phyloP scores from a whole-genome alignment of 2,329 filamentous ascomycete species.

The Pleomassaria siparia region DNA sequence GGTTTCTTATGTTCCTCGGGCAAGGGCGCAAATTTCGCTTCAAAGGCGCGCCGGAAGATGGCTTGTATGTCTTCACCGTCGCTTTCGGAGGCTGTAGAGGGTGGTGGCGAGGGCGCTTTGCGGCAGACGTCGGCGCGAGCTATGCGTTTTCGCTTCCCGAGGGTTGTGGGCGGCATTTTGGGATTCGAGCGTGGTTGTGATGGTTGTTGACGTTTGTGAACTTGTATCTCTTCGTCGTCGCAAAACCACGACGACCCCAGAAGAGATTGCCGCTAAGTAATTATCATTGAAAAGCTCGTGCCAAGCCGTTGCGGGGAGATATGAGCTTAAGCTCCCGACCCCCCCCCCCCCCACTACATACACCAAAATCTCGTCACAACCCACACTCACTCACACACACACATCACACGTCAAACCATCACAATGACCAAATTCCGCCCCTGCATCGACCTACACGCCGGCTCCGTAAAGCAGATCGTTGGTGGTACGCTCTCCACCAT shows the following conservation, averaged over 20 bases:
- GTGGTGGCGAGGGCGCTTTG: constrained; percentile 30
- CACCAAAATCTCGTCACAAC: background rate
- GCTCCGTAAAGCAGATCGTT: constrained; percentile 97
- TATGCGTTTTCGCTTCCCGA: constrained; percentile 51
- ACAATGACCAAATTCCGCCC: constrained; percentile 90
- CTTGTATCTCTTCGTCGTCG: too few relatives aligned
- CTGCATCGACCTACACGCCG: constrained; percentile 97
- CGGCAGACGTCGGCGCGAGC: constrained; percentile 33
- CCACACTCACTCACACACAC: background rate
- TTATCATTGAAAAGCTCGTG: background rate
- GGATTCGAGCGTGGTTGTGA: too few relatives aligned
- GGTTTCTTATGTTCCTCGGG: constrained; percentile 31
- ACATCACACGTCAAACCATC: background rate
- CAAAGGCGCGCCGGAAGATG: constrained; percentile 81
- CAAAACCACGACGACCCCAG: too few relatives aligned
- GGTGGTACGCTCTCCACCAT: constrained; percentile 73
- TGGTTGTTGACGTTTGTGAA: too few relatives aligned
- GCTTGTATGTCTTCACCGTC: constrained; percentile 65
- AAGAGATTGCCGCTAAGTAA: background rate
- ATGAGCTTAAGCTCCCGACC: too few relatives aligned
- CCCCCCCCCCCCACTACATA: background rate
- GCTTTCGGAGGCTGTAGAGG: constrained; percentile 29
- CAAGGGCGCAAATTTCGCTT: constrained; percentile 81
- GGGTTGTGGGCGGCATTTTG: constrained; percentile 43
- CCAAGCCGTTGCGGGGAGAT: background rate